Evolutionary conservation across 352 stramenopile species (phyloP).

Genomic region (Globisporangium spiculum): DNA sequence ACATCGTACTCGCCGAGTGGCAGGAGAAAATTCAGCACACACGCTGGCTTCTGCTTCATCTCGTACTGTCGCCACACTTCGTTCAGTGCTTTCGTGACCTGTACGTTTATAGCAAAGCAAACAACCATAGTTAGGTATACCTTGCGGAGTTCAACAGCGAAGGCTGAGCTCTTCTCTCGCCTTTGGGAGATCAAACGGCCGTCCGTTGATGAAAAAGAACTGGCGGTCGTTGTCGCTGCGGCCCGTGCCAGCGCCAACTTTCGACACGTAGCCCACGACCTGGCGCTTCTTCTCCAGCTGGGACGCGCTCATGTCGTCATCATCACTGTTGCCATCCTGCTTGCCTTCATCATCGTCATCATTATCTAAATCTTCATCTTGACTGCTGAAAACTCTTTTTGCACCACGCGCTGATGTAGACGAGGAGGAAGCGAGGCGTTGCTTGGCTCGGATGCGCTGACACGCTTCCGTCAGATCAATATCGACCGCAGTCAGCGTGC

Average conservation of each 20-base stretch:
- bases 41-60: slow-evolving; percentile 93
- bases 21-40: slow-evolving; percentile 91
- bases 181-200: slow-evolving; percentile 93
- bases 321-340: slow-evolving; percentile 20
- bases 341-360: slow-evolving; percentile 19
- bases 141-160: too few species aligned
- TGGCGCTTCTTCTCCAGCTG: slow-evolving; percentile 26
- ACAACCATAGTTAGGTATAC: too few species aligned
- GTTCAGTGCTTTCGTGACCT: slow-evolving; percentile 68
- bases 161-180: background rate
- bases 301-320: slow-evolving; percentile 20
- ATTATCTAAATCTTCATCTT: slow-evolving; percentile 5
- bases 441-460: slow-evolving; percentile 8
- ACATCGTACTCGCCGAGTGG: slow-evolving; percentile 92
- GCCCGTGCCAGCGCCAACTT: slow-evolving; percentile 62
- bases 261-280: slow-evolving; percentile 73
- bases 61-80: slow-evolving; percentile 91
- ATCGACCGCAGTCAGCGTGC: slow-evolving; percentile 64
- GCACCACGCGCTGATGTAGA: background rate
- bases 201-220: slow-evolving; percentile 96
- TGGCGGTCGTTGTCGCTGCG: slow-evolving; percentile 89
- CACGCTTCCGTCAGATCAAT: slow-evolving; percentile 50
- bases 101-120: background rate
- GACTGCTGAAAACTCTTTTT: background rate
- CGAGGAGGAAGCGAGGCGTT: background rate